Base-by-base conservation (phyloP, 805 yeast species). In the Kluyveromyces wickerhamii region DNA sequence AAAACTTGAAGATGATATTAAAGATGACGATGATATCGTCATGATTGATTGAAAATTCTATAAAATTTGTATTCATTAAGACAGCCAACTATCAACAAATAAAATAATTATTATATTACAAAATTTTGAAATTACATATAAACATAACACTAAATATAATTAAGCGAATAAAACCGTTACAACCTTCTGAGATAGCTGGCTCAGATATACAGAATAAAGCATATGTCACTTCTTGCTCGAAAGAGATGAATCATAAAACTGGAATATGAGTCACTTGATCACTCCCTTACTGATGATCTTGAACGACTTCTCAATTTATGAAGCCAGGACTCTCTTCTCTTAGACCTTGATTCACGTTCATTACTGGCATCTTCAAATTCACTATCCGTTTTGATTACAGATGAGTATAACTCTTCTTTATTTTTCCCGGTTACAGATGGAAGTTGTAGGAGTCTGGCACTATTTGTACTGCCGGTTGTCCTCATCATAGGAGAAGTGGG, bases 281-380 rank as follows among this genome's bases (percentile, higher is more conserved):
- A 27, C 20, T 26, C 29, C 21, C 45, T 32, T 22, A 35, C 38
- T 8, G 41, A 35, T 7, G 52, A 51, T 37, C 65, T 48, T 5
- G 68, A 64, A 19, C 60, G 49, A 29, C 65, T 57, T 35, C 67
- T 62, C 29, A 68, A 41, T 42, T 66, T 60, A 37, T 57, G 66
- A 40, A 69, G 65, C 76, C 76, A 71, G 5, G 64, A 57, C 17
- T 55, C 63, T 32, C 62, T 54, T 29, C 59, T 63, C 22, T 44
- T 46, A 37, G 57, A 47, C 35, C 56, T 51, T 33, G 44, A 33
- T 39, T 33, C 25, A 29, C 46, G 35, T 13, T 43, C 43, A 11
- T 42, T 42, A 5, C 38, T 37, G 2, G 26, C 42, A 13, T 45
- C 49, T 4, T 38, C 45, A 13, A 20, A 28, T 10, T 32, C 38